Evolutionary conservation across 371 early-diverging fungal species (phyloP), one percentile per base, ranked within the genome.

Genomic region (Actinomucor elegans): DNA sequence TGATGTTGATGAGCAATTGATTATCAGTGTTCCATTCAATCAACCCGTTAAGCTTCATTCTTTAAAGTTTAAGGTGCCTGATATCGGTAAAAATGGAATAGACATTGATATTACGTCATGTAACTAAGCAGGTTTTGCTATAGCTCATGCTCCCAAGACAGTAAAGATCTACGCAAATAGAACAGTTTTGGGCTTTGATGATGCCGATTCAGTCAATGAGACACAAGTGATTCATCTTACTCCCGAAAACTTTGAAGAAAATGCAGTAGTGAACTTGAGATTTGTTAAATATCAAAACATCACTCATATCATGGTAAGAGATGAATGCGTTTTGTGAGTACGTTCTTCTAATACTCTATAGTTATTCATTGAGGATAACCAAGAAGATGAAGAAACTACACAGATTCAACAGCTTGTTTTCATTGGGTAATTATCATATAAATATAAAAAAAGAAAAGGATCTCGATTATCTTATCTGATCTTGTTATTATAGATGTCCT

Each of bases 271-370:
- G 10, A 79, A 83, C 11, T 80, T 96, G 67, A 86, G 90, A 50
- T 97, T 91, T 72, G 97, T 97, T 55, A 90, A 92, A 61, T 97
- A 93, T 78, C 97, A 97, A 74, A 87, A 81, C 55, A 85, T 97
- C 27, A 85, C 67, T 47, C 83, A 72, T 41, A 50, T 92, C 45
- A 75, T 82, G 61, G 81, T 84, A 73, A 49, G 57, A 5, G 14
- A n/a, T n/a, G n/a, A n/a, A n/a, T n/a, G 7, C 11, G 24, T n/a
- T n/a, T 23, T 17, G 8, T 41, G 21, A n/a, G n/a, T n/a, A 15
- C 10, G 33, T 31, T 21, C 11, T 38, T 33, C 4, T 52, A 33
- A 35, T 32, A 11, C 36, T 36, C 10, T 46, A 12, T 60, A 84
- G 80, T 43, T 93, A 23, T 95, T 93, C 65, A 70, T 94, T 15